Evolutionary conservation across 1,284 basidiomycete genomes (phyloP), one percentile per base, ranked within the genome.

Genomic region (Cerrena zonata): DNA sequence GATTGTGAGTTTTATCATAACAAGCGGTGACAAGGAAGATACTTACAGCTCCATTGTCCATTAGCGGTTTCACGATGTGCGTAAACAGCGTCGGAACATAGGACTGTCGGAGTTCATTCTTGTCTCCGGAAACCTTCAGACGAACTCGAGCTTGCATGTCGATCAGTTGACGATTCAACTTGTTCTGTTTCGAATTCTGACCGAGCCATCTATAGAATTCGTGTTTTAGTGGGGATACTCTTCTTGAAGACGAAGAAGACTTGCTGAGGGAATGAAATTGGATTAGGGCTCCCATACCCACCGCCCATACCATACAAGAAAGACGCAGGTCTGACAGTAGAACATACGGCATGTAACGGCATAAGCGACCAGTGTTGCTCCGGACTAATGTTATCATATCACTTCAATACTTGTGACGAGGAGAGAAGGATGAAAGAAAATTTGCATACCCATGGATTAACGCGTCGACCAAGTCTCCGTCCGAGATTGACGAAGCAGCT

Each of bases 291-390:
- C 19, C 83, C 85, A 56, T 83, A 91, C 27, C 82, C 80, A 37
- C 75, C 74, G 4, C 84, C 82, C 40, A 69, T 57, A 1, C 94
- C 94, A 63, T 91, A 94, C 50, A 91, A 68, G 64, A 79, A 79
- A 4, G 82, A 92, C 3, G 94, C 86, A 1, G 94, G 94, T 12
- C 84, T 79, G 23, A 99, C 84, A 1, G 90, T 86, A 0, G 94
- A 98, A 47, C 86, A 84, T 7, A 97, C 82, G 0, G 93, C 93
- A 64, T 99, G 96, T 0, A 93, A 68, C 0, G 95, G 96, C 83
- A 99, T 92, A 48, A 99, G 72, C 3, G 85, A 80, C 95, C 95
- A 99, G 61, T 98, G 94, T 65, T 97, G 94, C 67, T 98, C 91
- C 0, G 89, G 79, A 4, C 92, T 93, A 56, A 11, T 37, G 30